Base-by-base conservation (phyloP, 805 yeast species). In the Blastobotrys chiropterorum region DNA sequence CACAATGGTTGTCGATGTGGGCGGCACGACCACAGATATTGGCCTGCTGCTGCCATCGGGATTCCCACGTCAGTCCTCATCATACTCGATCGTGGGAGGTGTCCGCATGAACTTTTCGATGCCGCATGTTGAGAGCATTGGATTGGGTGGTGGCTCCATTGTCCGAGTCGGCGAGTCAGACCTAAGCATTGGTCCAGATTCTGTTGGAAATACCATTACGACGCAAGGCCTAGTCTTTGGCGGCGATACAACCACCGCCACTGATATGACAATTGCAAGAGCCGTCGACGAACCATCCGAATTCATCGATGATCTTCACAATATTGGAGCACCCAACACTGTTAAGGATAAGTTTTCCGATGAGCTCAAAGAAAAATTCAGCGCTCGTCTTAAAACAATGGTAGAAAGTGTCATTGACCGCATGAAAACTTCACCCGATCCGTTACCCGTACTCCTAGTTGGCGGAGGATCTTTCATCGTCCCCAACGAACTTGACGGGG, bases 21-120 rank as follows among this genome's bases (percentile, higher is more conserved):
- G 80, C 15, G 80, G 80, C 11, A 76, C 80, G 11, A 76, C 80
- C 2, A 64, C 78, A 5, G 80, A 76, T 58, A 76, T 74, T n/a
- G 80, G 80, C 6, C 54, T 74, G 46, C 56, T 76, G 31, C 59
- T 76, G 7, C 71, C 76, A 3, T 58, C 71, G 16, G 80, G 79
- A 0, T 76, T 74, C 59, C 80, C 80, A 4, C 61, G 78, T 22
- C 78, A 74, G 51, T 66, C 76, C 2, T 69, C 78, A 1, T 66
- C 77, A 3, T 69, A 69, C 56, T 68, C 76, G 2, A 54, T 57
- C 22, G 71, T 75, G 40, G 79, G 78, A 14, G 80, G 79, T 38
- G 80, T 76, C 4, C 61, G 75, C 50, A 75, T 72, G 71, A 76
- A 74, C 59, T 74, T 74, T 51, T 70, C 78, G 8, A 76, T 74